Evolutionary conservation across 164 flowering plant species (phyloP), one percentile per base, ranked within the genome.

Genomic region (Aristolochia contorta): DNA sequence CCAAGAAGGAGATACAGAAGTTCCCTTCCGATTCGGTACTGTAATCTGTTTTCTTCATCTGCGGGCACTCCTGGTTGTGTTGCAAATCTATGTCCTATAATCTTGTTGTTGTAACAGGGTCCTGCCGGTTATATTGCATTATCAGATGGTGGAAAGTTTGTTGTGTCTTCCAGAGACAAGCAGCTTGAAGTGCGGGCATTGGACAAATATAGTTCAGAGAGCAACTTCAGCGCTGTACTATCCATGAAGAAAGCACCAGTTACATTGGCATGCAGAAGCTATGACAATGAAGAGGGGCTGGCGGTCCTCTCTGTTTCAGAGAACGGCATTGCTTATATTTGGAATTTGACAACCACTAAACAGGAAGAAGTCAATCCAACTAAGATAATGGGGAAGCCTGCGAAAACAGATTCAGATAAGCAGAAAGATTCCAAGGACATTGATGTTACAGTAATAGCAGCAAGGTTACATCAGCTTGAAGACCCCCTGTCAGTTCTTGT

Each of bases 111-210:
- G 24, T 55, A 46, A 19, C 72, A 74, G 74, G 69, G 55, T 21
- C 30, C 67, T 19, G 60, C 65, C 33, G 64, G 55, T 13, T 2
- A 23, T 66, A 60, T 76, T 30, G 67, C 71, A 22, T 18, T 68
- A 13, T 67, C 76, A 25, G 69, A 74, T 69, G 74, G 61, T 67
- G 78, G 71, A 20, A 67, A 67, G 53, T 58, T 57, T 47, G 54
- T 78, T 46, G 59, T 78, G 49, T 67, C 76, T 41, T 69, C 79
- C 47, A 67, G 60, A 6, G 78, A 69, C 51, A 76, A 71, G 48
- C 60, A 69, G 50, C 75, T 78, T 64, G 68, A 69, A 65, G 76
- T 76, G 19, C 76, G 79, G 79, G 55, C 62, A 25, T 65, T 60
- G 57, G 72, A 74, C 71, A 60, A 59, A 16, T 60, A 54, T 25